phyloP scores from a whole-genome alignment of 2,329 filamentous ascomycete genomes.

The Botrytis sinoallii region DNA sequence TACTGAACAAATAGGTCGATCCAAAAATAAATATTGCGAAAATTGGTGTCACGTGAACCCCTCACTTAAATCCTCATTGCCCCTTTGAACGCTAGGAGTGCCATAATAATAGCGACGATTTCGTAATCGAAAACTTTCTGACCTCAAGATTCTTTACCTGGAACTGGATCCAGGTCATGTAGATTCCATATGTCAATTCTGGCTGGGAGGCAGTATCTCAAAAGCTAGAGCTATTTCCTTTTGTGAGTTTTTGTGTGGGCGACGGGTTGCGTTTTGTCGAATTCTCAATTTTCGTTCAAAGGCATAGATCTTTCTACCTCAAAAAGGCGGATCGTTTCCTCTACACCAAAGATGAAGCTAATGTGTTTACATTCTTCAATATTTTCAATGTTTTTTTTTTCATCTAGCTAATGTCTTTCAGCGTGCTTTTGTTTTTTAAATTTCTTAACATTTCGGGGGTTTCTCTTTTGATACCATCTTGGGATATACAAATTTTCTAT shows the following conservation, averaged over 20 bases:
- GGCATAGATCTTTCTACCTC: conserved; percentile 46
- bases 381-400: not conserved
- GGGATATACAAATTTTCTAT: conserved; percentile 10
- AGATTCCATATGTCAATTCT: conserved; percentile 24
- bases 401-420: conserved; percentile 1
- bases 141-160: conserved; percentile 24
- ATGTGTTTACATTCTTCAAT: not conserved
- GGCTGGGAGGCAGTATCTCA: not conserved
- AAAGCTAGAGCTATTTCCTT: not conserved
- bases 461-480: conserved; percentile 16
- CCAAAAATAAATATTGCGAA: conserved; percentile 30
- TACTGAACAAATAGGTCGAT: conserved; percentile 29
- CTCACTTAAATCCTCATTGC: conserved; percentile 5
- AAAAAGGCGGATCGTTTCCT: conserved; percentile 32
- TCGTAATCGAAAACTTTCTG: conserved; percentile 8
- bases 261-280: conserved; percentile 28
- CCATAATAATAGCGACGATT: conserved; percentile 15
- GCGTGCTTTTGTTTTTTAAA: not conserved
- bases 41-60: conserved; percentile 30
- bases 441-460: not conserved
- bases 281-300: conserved; percentile 32
- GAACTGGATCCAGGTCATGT: conserved; percentile 44
- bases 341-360: conserved; percentile 22
- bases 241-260: conserved; percentile 20
- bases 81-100: conserved; percentile 2